phyloP scores from a whole-genome alignment of 78 protist genomes.

The Neovahlkampfia damariscottae region DNA sequence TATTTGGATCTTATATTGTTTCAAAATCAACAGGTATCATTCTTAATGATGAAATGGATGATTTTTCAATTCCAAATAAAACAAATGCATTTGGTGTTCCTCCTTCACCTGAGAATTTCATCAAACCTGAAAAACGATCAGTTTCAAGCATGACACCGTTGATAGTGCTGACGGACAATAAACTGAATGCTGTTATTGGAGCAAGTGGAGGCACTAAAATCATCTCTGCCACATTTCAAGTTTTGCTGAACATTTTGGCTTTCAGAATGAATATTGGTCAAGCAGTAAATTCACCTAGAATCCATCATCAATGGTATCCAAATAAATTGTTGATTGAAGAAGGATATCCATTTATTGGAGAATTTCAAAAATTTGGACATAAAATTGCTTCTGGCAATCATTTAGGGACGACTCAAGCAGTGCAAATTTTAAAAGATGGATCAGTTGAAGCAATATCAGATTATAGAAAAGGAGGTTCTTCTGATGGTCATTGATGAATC shows the following conservation, averaged over 20 bases:
- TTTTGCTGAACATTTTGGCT: neutral
- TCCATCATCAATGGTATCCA: constrained; percentile 25
- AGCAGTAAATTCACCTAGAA: constrained; percentile 6
- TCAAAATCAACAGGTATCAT: constrained; percentile 6
- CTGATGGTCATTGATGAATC: neutral
- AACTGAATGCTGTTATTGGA: constrained; percentile 1
- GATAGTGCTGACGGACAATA: neutral
- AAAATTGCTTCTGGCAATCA: no score
- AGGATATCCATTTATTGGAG: no score
- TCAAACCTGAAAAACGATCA: constrained; percentile 27
- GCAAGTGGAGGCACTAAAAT: constrained; percentile 28
- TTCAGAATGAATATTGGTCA: neutral
- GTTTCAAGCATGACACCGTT: constrained; percentile 11
- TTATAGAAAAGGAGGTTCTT: neutral
- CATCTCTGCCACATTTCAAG: neutral
- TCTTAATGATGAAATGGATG: constrained; percentile 37
- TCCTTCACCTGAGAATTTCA: constrained; percentile 17
- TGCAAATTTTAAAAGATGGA: neutral
- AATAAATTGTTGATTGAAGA: neutral
- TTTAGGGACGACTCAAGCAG: neutral
- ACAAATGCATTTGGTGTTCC: constrained; percentile 24
- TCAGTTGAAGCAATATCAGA: neutral
- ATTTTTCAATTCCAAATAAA: constrained; percentile 10
- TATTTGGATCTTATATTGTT: neutral
- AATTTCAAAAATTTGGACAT: no score